Evolutionary conservation across 371 early-diverging fungal genomes (phyloP).

Genomic region (Polyrhizophydium stewartii): DNA sequence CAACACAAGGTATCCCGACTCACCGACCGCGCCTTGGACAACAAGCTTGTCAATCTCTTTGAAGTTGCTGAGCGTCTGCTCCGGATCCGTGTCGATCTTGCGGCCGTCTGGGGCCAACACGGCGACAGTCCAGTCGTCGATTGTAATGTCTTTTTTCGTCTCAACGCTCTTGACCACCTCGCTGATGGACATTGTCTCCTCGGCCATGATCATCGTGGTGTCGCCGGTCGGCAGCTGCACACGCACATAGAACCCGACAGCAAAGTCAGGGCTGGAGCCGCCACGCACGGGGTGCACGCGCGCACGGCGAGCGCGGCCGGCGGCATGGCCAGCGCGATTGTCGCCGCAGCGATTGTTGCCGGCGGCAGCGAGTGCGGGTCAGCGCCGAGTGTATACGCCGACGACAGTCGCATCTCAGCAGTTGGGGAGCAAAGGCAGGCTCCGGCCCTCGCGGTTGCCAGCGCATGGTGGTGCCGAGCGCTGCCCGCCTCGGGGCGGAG

Average conservation of each 20-base stretch:
- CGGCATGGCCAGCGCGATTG: too few species aligned
- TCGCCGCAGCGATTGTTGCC: too few species aligned
- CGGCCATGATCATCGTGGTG: constrained; percentile 31
- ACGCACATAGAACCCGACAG: constrained; percentile 19
- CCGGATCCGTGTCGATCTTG: constrained; percentile 17
- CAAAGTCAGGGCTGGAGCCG: background rate
- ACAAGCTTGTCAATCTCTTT: constrained; percentile 16
- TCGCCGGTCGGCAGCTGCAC: constrained; percentile 34
- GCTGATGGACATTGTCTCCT: constrained; percentile 30
- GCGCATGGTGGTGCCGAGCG: too few species aligned
- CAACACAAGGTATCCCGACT: background rate
- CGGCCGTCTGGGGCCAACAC: constrained; percentile 22
- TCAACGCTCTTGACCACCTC: constrained; percentile 29
- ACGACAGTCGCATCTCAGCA: too few species aligned
- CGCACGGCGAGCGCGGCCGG: too few species aligned
- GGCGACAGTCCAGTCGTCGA: constrained; percentile 19
- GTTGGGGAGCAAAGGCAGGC: too few species aligned
- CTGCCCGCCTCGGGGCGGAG: too few species aligned
- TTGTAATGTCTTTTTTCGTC: constrained; percentile 31
- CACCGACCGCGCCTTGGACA: constrained; percentile 15
- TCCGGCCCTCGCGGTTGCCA: too few species aligned
- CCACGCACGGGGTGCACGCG: too few species aligned
- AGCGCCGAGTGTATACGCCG: too few species aligned
- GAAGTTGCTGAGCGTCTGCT: constrained; percentile 13
- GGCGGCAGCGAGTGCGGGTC: too few species aligned